phyloP scores from a whole-genome alignment of 176 grass and related monocot genomes.

The Phoenix roebelenii region DNA sequence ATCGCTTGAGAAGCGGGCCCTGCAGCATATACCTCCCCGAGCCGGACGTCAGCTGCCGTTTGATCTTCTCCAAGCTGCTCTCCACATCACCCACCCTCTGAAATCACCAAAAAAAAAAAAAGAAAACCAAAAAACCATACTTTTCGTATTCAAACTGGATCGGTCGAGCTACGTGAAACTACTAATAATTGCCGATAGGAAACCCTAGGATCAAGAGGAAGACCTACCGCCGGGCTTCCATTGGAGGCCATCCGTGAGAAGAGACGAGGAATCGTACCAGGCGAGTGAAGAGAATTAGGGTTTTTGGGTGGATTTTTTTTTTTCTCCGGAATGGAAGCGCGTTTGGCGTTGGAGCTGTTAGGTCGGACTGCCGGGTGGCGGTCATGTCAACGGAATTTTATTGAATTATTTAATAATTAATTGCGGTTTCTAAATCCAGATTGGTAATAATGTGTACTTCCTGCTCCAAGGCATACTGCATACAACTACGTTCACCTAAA shows the following conservation, averaged over 20 bases:
- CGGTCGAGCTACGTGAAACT: not conserved
- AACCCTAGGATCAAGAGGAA: conserved; percentile 16
- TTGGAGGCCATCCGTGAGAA: conserved; percentile 2
- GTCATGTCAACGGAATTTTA: too few species aligned
- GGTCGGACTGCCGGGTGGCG: too few species aligned
- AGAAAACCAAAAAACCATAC: not conserved
- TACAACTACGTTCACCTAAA: too few species aligned
- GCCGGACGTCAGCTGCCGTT: conserved; percentile 74
- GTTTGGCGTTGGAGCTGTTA: too few species aligned
- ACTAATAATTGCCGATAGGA: not conserved
- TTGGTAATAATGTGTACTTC: too few species aligned
- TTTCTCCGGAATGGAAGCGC: too few species aligned
- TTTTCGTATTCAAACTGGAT: conserved; percentile 8
- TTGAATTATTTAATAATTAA: too few species aligned
- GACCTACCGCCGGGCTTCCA: not conserved
- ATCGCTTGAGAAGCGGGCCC: conserved; percentile 88
- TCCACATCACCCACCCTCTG: conserved; percentile 39
- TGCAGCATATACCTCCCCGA: conserved; percentile 88
- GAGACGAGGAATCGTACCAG: not conserved
- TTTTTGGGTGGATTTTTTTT: not conserved
- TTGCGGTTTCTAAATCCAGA: too few species aligned
- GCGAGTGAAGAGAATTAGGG: not conserved
- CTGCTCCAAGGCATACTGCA: too few species aligned
- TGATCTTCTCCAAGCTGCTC: conserved; percentile 90
- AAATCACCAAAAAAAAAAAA: conserved; percentile 13